These are phyloP conservation scores for Sporopachydermia cereana DNA, from an alignment of 1,139 yeast species.

Conservation along the genomic window DNA sequence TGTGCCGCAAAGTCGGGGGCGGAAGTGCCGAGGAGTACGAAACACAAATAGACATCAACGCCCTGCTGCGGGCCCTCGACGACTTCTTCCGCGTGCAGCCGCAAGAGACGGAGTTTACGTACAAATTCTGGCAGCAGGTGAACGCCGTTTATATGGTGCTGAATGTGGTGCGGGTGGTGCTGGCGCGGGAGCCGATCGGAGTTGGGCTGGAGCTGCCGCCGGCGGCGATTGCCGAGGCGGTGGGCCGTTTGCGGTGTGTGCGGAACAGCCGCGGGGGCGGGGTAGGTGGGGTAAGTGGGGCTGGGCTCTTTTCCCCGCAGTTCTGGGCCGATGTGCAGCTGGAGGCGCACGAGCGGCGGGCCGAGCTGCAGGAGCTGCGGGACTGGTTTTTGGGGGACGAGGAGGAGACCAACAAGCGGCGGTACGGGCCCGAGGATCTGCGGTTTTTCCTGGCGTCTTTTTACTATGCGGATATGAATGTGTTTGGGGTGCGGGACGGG, in stretches of 20 bases:
- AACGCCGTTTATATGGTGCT: not conserved
- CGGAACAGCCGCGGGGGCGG: not conserved
- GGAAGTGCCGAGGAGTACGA: not conserved
- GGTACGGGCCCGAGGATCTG: not conserved
- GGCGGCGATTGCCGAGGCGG: not conserved
- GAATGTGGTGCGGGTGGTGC: not conserved
- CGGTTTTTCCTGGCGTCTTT: not conserved
- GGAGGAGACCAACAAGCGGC: too few relatives aligned
- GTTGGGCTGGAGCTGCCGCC: not conserved
- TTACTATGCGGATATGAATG: not conserved
- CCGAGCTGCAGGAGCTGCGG: not conserved
- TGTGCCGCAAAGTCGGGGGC: too few relatives aligned
- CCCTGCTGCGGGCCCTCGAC: not conserved
- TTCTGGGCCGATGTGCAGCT: not conserved
- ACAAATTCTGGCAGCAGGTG: not conserved
- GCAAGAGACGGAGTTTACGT: not conserved
- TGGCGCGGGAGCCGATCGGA: not conserved
- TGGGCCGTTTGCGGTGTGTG: not conserved
- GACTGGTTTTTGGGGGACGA: not conserved
- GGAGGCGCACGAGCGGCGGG: not conserved
- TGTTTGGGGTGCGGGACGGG: not conserved
- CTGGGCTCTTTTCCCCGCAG: not conserved
- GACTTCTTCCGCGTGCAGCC: not conserved
- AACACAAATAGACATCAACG: not conserved
- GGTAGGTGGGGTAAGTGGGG: too few relatives aligned